Evolutionary conservation across 1,284 basidiomycete genomes (phyloP).

Genomic region (Singerocomus inundabilis): DNA sequence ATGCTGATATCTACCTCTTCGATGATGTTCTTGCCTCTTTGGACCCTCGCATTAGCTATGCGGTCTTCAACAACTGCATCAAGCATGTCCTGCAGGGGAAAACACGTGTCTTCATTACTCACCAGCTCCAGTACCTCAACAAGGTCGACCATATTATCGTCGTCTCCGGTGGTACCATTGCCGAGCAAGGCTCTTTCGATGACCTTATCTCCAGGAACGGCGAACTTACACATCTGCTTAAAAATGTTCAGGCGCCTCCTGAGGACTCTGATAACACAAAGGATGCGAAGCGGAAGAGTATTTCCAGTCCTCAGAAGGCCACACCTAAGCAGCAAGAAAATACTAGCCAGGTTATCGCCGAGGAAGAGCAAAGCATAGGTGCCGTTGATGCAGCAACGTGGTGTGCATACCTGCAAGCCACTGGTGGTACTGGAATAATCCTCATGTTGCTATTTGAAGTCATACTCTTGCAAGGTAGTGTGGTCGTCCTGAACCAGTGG

Average conservation of each 20-base stretch:
- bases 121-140: slow-evolving; percentile 55
- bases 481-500: slow-evolving; percentile 28
- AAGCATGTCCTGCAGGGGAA: slow-evolving; percentile 43
- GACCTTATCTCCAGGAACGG: slow-evolving; percentile 38
- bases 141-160: slow-evolving; percentile 58
- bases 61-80: slow-evolving; percentile 62
- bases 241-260: slow-evolving; percentile 35
- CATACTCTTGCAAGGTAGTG: slow-evolving; percentile 14
- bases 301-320: slow-evolving; percentile 7
- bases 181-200: slow-evolving; percentile 42
- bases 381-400: slow-evolving; percentile 47
- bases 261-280: slow-evolving; percentile 33
- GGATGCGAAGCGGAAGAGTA: slow-evolving; percentile 27
- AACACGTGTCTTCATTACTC: slow-evolving; percentile 62
- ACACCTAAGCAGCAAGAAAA: slow-evolving; percentile 11
- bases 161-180: slow-evolving; percentile 42
- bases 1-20: slow-evolving; percentile 50
- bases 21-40: slow-evolving; percentile 48
- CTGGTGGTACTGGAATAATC: slow-evolving; percentile 23
- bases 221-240: slow-evolving; percentile 36
- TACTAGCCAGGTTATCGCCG: slow-evolving; percentile 49
- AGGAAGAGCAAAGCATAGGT: slow-evolving; percentile 57
- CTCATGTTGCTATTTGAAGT: slow-evolving; percentile 21
- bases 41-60: slow-evolving; percentile 60
- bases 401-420: slow-evolving; percentile 23